A percentile compares a stretch with the other conserved stretches of the same genome.
Evolutionary conservation across 768 basidiomycete species (phyloP).

Genomic region (Hemileccinum rubropunctum): DNA sequence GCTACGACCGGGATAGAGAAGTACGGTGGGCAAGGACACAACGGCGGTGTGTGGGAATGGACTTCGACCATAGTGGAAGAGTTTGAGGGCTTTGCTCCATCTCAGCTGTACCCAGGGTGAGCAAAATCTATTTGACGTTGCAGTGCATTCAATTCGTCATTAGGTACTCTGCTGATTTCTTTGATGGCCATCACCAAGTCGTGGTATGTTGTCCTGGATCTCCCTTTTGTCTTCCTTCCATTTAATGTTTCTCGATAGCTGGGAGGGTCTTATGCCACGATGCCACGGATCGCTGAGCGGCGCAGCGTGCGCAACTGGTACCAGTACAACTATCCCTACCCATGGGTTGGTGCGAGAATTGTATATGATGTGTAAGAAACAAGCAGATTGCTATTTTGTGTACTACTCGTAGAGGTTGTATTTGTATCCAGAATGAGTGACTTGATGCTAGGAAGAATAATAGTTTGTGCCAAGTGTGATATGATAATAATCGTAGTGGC

Average conservation of each 20-base stretch:
- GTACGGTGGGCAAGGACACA: constrained; percentile 61
- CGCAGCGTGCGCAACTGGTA: constrained; percentile 86
- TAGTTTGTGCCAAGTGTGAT: no score
- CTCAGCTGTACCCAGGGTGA: constrained; percentile 84
- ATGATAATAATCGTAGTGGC: no score
- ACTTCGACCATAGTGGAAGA: constrained; percentile 76
- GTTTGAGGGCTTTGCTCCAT: constrained; percentile 73
- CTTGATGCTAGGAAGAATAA: no score
- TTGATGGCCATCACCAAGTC: constrained; percentile 81
- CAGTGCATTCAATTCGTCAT: background rate
- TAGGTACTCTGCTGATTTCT: constrained; percentile 87
- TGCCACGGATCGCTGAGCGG: constrained; percentile 77
- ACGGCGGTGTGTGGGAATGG: constrained; percentile 99
- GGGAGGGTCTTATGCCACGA: constrained; percentile 86
- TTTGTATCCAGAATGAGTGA: background rate
- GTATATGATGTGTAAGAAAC: constrained; percentile 47
- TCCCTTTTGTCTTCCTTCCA: background rate
- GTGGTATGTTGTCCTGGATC: constrained; percentile 57
- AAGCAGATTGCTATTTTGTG: background rate
- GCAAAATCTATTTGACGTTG: constrained; percentile 2
- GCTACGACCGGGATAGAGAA: constrained; percentile 63
- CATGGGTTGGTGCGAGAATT: constrained; percentile 79
- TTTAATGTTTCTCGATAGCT: constrained; percentile 46
- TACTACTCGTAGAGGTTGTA: constrained; percentile 13
- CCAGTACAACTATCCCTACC: constrained; percentile 85